Evolutionary conservation across 2,329 filamentous ascomycete species (phyloP), one percentile per base, ranked within the genome.

Genomic region (Beauveria varroae): DNA sequence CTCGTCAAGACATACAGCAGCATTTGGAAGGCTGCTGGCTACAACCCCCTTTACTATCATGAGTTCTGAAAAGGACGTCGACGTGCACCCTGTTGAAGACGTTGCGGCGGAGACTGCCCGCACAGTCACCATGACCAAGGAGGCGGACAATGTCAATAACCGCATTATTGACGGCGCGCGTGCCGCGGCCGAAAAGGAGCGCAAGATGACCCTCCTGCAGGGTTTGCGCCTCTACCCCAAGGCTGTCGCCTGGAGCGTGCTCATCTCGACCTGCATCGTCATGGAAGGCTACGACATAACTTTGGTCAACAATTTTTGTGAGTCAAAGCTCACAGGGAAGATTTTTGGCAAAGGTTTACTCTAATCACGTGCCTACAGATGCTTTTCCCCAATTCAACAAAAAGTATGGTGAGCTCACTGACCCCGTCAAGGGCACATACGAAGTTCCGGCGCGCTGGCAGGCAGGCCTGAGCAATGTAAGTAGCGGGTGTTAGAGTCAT

Each of bases 201-300:
- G 85, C 67, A 80, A 77, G 16, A 91, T 91, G 88, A 88, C 82
- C 52, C 77, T 96, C 62, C 70, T 83, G 71, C 85, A 96, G 76
- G 91, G 90, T 64, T 81, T 96, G 72, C 85, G 80, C 70, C 80
- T 95, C 28, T 96, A 96, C 71, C 91, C 91, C 62, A 93, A 96
- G 77, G 92, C 92, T 24, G 87, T 96, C 61, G 82, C 78, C 24
- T 96, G 91, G 90, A 91, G 87, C 67, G 69, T 96, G 56, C 78
- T 96, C 63, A 93, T 96, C 73, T 93, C 89, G n/a, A 93, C 90
- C 0, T 93, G 89, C 71, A 95, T 96, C 69, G 86, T 85, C 68
- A 96, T 96, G 92, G 91, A 96, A 74, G 91, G 90, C 40, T 96
- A 93, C 76, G 91, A 96, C 70, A 80, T 95, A 62, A 87, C 85